Conservation (phyloP, 495 filamentous ascomycete species). For the Hypoxylon fuscum region DNA sequence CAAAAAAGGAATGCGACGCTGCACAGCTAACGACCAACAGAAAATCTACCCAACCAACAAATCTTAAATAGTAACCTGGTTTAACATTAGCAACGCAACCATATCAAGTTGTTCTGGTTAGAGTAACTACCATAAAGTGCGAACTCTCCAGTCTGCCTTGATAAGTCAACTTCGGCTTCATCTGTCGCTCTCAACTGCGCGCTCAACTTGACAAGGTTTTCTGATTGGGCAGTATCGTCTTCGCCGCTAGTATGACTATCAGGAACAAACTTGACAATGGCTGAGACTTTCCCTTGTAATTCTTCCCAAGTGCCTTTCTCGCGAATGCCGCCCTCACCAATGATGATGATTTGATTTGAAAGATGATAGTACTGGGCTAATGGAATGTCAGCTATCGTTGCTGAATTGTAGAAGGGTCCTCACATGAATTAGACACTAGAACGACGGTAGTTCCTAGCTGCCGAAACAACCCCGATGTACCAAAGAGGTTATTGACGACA, state of each 20-base stretch:
- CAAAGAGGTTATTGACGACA: constrained; percentile 46
- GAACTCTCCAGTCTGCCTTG: constrained; percentile 59
- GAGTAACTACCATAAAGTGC: constrained; percentile 65
- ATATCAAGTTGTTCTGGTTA: no score
- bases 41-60: constrained; percentile 59
- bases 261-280: constrained; percentile 32
- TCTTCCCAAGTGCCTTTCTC: constrained; percentile 59
- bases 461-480: constrained; percentile 40
- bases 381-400: background rate
- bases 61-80: constrained; percentile 64
- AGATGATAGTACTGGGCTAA: constrained; percentile 42
- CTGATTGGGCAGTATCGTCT: background rate
- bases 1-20: constrained; percentile 46
- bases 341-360: constrained; percentile 62
- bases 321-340: constrained; percentile 56
- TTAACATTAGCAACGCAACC: constrained; percentile 20
- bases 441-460: constrained; percentile 43
- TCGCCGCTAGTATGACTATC: background rate
- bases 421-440: constrained; percentile 46
- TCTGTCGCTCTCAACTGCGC: constrained; percentile 23
- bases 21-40: constrained; percentile 50
- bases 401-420: constrained; percentile 2
- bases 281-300: constrained; percentile 26
- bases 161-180: constrained; percentile 29
- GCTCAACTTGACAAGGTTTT: background rate